phyloP scores from a whole-genome alignment of 202 grass and related monocot species.

The Saccharum hybrid region DNA sequence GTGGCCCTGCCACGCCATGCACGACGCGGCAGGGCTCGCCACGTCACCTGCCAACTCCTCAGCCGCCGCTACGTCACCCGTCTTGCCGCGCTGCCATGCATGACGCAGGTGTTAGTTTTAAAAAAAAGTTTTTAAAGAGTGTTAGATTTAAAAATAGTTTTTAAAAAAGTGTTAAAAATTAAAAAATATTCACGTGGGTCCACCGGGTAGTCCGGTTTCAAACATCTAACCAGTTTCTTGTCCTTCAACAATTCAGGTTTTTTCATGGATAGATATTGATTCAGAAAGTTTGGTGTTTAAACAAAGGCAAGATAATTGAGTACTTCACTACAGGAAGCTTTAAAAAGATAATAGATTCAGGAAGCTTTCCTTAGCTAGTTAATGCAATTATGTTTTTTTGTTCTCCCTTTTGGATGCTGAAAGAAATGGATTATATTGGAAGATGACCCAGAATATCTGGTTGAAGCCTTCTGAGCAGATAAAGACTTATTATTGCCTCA shows the following conservation, averaged over 20 bases:
- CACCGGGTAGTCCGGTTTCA: neutral
- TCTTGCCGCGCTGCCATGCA: no score
- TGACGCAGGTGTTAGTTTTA: no score
- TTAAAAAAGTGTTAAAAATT: no score
- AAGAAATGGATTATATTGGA: neutral
- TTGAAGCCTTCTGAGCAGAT: neutral
- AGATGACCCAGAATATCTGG: neutral
- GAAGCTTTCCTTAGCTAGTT: neutral
- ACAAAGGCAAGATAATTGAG: neutral
- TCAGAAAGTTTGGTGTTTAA: neutral
- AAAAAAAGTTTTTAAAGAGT: no score
- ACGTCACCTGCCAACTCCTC: no score
- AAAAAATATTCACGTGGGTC: neutral
- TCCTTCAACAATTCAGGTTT: neutral
- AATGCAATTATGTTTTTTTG: no score
- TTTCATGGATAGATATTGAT: neutral
- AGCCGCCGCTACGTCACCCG: no score
- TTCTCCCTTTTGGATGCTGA: neutral
- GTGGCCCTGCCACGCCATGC: no score
- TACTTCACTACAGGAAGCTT: neutral
- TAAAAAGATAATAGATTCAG: neutral
- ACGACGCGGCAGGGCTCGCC: no score
- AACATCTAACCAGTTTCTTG: conserved; percentile 20
- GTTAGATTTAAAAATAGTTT: no score
- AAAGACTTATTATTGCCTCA: neutral